Evolutionary conservation across 2,329 filamentous ascomycete species (phyloP).

Genomic region (Talaromyces pinophilus): DNA sequence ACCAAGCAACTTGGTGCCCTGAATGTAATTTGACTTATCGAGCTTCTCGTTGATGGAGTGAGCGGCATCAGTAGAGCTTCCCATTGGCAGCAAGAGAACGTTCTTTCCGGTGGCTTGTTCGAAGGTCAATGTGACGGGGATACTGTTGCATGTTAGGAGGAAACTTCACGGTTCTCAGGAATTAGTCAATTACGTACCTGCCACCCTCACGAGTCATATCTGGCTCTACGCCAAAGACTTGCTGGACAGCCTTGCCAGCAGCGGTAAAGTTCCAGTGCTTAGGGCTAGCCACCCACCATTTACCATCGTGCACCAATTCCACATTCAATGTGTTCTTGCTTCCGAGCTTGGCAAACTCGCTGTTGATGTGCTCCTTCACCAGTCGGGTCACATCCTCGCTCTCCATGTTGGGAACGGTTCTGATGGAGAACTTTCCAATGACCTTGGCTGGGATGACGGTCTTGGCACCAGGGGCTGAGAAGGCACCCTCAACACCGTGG

Average conservation of each 20-base stretch:
- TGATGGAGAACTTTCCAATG: constrained; percentile 96
- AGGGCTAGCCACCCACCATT: constrained; percentile 98
- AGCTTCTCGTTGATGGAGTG: constrained; percentile 99
- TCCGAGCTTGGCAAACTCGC: constrained; percentile 79
- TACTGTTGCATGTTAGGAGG: constrained; percentile 55
- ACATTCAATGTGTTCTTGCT: constrained; percentile 91
- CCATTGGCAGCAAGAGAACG: constrained; percentile 92
- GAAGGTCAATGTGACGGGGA: constrained; percentile 94
- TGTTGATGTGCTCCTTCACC: constrained; percentile 80
- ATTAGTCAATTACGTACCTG: constrained; percentile 55
- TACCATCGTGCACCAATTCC: constrained; percentile 82
- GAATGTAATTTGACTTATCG: constrained; percentile 95
- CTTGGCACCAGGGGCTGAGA: constrained; percentile 90
- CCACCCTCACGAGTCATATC: constrained; percentile 97
- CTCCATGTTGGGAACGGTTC: constrained; percentile 97
- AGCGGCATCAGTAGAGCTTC: constrained; percentile 91
- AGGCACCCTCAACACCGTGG: constrained; percentile 93
- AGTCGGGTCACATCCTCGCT: constrained; percentile 82
- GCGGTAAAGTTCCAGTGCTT: constrained; percentile 99
- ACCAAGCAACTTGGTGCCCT: constrained; percentile 93
- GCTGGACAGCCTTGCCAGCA: constrained; percentile 91
- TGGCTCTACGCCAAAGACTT: constrained; percentile 89
- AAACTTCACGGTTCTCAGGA: neutral
- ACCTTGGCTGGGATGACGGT: constrained; percentile 99
- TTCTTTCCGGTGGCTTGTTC: constrained; percentile 98